Evolutionary conservation across 805 yeast genomes (phyloP), one percentile per base, ranked within the genome.

Genomic region (Suhomyces sp.): DNA sequence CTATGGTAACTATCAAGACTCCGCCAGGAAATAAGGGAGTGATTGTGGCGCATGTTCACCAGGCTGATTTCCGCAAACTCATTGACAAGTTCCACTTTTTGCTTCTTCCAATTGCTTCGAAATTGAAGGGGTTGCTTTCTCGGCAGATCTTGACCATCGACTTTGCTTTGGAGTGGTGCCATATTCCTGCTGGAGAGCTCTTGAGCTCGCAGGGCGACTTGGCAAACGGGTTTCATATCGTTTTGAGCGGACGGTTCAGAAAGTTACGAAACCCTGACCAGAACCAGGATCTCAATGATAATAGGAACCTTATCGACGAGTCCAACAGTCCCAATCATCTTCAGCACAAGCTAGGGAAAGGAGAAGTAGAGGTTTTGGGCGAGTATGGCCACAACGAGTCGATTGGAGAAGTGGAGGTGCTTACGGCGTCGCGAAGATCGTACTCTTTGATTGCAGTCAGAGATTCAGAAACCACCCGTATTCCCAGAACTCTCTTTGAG

Each of bases 331-430:
- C 50, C 6, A 47, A 51, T 5, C 48, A 44, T 13, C 35, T 47
- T 8, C 42, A 49, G 24, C 17, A 12, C 12, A 12, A 22, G 12
- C 13, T 8, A 24, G 31, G 9, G 9, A 33, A 24, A 19, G 33
- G 23, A 22, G 56, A 57, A 15, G 60, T 62, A 35, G 72, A 67
- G 35, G 72, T 84, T 1, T 60, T 85, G 13, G 88, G 87, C 2
- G 99, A 93, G 65, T 86, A 84, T 62, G 97, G 97, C 1, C 96
- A 91, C 67, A 97, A 97, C 6, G 96, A 90, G 60, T 88, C 96
- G 41, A 81, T 94, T 54, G 99, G 98, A 3, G 98, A 93, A 69
- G 87, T 94, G 7, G 99, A 93, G 67, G 97, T 93, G 3, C 76
- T 93, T 56, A 90, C 96, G 0, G 90, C 90, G 10, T 80, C 87